Conservation (phyloP, 306 rosid species). For the Carpinus fangiana region DNA sequence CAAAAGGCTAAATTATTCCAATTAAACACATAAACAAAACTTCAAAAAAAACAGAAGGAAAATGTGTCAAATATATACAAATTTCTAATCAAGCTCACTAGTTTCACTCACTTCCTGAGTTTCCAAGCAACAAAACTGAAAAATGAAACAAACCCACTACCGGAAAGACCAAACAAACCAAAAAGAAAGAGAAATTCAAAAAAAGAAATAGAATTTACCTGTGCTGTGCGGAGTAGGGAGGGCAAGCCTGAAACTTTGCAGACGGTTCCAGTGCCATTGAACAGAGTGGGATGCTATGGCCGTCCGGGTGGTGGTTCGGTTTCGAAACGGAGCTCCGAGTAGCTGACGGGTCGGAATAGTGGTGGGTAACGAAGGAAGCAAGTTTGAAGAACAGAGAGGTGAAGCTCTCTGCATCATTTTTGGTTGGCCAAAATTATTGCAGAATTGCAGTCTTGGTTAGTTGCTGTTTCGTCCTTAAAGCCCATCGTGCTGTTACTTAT, state of each 20-base stretch:
- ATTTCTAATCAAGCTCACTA: background rate
- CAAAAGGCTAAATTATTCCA: background rate
- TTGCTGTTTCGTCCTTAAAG: background rate
- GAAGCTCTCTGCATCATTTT: slow-evolving; percentile 40
- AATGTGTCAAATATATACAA: background rate
- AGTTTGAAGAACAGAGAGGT: slow-evolving; percentile 38
- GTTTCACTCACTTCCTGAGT: background rate
- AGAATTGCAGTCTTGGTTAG: too few relatives aligned
- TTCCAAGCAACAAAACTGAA: background rate
- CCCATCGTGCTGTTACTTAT: background rate
- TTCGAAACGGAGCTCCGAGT: slow-evolving; percentile 29
- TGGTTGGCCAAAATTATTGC: background rate
- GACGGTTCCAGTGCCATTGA: slow-evolving; percentile 33
- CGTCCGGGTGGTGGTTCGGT: slow-evolving; percentile 19
- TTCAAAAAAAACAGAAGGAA: background rate
- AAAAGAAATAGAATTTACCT: slow-evolving; percentile 30
- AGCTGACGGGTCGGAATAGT: slow-evolving; percentile 35
- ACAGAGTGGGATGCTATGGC: slow-evolving; percentile 13
- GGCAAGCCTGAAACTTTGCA: slow-evolving; percentile 33
- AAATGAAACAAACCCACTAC: background rate
- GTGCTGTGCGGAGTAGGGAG: slow-evolving; percentile 38
- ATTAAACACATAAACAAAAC: background rate
- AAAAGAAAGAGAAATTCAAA: background rate
- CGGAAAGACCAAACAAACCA: background rate
- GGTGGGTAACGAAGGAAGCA: slow-evolving; percentile 28